phyloP scores from a whole-genome alignment of 257 asterid species.

The Coffea canephora region DNA sequence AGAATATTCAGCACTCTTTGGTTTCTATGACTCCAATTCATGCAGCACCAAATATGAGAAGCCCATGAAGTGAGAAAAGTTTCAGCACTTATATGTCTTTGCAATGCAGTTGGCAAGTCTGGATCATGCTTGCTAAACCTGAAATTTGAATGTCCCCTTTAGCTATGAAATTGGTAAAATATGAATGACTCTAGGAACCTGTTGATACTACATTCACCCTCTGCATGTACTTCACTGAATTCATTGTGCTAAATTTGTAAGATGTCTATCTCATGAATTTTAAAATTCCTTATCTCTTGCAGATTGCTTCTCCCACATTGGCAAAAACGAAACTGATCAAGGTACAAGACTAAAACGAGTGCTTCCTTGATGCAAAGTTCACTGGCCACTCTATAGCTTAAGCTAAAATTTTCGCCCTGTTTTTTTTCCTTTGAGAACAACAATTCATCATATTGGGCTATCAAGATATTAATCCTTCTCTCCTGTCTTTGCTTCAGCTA shows the following conservation, averaged over 20 bases:
- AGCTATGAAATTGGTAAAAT: not conserved
- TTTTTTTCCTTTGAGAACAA: not conserved
- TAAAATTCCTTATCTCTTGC: slow-evolving; percentile 29
- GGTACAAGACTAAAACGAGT: slow-evolving; percentile 35
- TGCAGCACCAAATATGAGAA: not conserved
- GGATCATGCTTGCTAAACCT: not conserved
- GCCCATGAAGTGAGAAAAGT: not conserved
- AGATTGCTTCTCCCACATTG: slow-evolving; percentile 79
- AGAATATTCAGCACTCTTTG: not conserved
- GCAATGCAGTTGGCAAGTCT: not conserved
- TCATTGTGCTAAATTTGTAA: not conserved
- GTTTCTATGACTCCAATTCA: not conserved
- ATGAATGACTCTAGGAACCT: not conserved
- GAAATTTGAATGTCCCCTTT: not conserved
- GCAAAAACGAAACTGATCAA: slow-evolving; percentile 39
- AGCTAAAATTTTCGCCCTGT: not conserved
- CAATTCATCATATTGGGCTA: not conserved
- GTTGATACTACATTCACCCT: not conserved
- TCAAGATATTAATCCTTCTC: slow-evolving; percentile 1
- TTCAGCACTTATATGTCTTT: not conserved
- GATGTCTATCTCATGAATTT: slow-evolving; percentile 8
- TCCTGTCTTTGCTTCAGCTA: slow-evolving; percentile 35
- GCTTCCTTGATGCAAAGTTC: slow-evolving; percentile 12
- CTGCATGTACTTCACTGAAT: not conserved
- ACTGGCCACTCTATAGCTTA: not conserved